A percentile compares a stretch with the other conserved stretches of the same genome.
These are phyloP conservation scores for Chlamydomonas schloesseri DNA, from an alignment of 139 green algal species.

Conservation along the genomic window DNA sequence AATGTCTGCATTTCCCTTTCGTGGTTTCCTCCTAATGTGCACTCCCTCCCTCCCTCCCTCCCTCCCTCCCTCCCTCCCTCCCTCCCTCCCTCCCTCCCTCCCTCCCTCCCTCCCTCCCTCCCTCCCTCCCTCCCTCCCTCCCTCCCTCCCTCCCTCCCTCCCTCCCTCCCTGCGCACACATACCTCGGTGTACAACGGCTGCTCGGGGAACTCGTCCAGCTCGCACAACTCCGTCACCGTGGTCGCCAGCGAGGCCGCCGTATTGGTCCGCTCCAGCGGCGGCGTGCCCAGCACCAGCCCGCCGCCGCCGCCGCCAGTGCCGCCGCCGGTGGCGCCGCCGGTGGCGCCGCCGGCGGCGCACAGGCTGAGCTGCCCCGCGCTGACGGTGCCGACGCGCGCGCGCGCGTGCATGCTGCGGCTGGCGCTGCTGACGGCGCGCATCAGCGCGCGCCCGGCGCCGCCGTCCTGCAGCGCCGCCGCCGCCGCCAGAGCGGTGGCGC, in stretches of 20 bases:
- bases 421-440: neutral
- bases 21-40: too few species aligned
- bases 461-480: neutral
- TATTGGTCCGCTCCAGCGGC: neutral
- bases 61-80: too few species aligned
- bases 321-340: neutral
- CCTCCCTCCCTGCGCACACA: too few species aligned
- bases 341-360: neutral
- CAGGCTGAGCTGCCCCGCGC: neutral
- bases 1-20: too few species aligned
- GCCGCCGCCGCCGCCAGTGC: neutral
- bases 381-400: neutral
- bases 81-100: too few species aligned
- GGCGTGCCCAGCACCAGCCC: too few species aligned
- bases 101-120: too few species aligned
- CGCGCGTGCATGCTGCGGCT: conserved; percentile 19
- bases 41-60: too few species aligned
- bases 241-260: neutral
- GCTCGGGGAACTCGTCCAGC: conserved; percentile 23
- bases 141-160: too few species aligned
- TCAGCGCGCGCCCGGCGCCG: neutral
- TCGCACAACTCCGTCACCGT: neutral
- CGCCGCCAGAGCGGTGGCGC: too few species aligned
- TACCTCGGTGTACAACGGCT: conserved; percentile 18
- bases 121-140: too few species aligned